A percentile compares a stretch with the other conserved stretches of the same genome.
Conservation (phyloP, 768 basidiomycete species). For the Boletus reticulatus region DNA sequence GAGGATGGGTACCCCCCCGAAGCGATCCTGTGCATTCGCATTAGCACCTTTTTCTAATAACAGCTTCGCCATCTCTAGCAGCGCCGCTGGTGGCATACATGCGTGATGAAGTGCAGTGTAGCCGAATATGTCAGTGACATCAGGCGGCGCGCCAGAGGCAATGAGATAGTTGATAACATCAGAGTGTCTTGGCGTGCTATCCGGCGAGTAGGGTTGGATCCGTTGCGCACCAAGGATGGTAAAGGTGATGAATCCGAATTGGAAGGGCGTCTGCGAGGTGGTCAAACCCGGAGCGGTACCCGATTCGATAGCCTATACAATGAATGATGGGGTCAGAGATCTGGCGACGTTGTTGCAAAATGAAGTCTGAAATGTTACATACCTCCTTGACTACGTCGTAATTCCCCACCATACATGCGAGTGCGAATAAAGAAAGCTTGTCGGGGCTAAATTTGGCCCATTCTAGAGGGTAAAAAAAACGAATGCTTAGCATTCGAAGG, state of each 20-base stretch:
- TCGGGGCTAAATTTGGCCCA: too few species aligned
- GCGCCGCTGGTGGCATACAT: conserved; percentile 27
- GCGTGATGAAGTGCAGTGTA: conserved; percentile 51
- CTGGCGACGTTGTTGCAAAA: conserved; percentile 19
- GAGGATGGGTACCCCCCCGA: conserved; percentile 44
- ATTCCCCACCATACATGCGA: too few species aligned
- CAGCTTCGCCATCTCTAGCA: conserved; percentile 33
- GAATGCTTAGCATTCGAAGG: too few species aligned
- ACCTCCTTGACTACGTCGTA: too few species aligned
- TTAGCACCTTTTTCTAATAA: conserved; percentile 48
- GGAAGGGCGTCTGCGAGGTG: conserved; percentile 42
- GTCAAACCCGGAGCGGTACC: conserved; percentile 37
- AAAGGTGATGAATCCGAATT: conserved; percentile 40
- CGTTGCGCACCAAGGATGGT: conserved; percentile 48
- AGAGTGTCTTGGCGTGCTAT: conserved; percentile 21
- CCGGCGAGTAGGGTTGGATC: conserved; percentile 13
- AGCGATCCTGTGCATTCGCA: conserved; percentile 47
- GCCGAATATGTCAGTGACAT: conserved; percentile 45
- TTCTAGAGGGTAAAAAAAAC: too few species aligned
- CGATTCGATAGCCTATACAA: conserved; percentile 18
- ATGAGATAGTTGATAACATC: conserved; percentile 43
- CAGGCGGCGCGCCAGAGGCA: conserved; percentile 37
- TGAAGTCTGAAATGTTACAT: background rate
- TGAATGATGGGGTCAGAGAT: background rate
- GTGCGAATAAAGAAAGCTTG: too few species aligned